Evolutionary conservation across 805 yeast species (phyloP).

Genomic region (Suhomyces prunicola): DNA sequence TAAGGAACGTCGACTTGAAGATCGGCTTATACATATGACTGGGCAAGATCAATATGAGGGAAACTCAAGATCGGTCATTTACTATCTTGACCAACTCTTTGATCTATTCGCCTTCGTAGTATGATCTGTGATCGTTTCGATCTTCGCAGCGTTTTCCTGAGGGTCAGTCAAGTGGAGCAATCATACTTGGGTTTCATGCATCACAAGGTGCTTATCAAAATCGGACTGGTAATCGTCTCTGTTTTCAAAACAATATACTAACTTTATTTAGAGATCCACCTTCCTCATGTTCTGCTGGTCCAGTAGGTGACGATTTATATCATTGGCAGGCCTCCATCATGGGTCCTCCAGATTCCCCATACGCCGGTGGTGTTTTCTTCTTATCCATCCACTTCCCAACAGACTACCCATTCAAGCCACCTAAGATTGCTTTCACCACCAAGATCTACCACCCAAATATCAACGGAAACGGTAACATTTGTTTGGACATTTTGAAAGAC

Average conservation of each 20-base stretch:
- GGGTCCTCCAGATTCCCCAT: slow-evolving; percentile 96
- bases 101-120: not conserved
- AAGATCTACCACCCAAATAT: slow-evolving; percentile 97
- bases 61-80: not conserved
- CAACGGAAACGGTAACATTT: slow-evolving; percentile 92
- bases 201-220: not conserved
- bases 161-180: not conserved
- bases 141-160: not conserved
- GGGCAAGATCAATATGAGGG: not conserved
- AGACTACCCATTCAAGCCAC: slow-evolving; percentile 98
- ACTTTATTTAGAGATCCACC: slow-evolving; percentile 80
- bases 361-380: slow-evolving; percentile 91
- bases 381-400: slow-evolving; percentile 97
- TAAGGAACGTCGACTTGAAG: not conserved
- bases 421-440: slow-evolving; percentile 83
- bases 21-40: not conserved
- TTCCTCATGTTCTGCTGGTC: slow-evolving; percentile 98
- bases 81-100: not conserved
- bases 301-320: slow-evolving; percentile 94
- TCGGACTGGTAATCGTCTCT: not conserved
- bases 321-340: slow-evolving; percentile 99
- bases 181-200: not conserved
- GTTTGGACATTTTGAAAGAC: slow-evolving; percentile 94
- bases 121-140: not conserved
- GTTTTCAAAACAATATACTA: slow-evolving; percentile 5